Conservation (phyloP, 2,329 filamentous ascomycete genomes). For the Colletotrichum coccodes region DNA sequence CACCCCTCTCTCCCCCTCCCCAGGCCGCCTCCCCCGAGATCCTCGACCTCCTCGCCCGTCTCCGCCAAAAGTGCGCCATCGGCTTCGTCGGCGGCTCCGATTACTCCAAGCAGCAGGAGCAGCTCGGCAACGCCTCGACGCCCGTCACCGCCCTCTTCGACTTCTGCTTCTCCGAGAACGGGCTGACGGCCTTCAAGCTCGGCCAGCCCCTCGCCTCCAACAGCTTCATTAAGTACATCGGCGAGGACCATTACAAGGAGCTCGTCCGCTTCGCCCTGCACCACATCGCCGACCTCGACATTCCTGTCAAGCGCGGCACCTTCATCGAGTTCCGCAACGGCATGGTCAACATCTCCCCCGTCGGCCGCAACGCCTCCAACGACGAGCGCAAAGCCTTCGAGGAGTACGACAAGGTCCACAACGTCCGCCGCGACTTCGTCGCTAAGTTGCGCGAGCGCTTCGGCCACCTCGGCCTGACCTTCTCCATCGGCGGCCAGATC, state of each 20-base stretch:
- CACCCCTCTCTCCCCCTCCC: conserved; percentile 8
- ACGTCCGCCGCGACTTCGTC: conserved; percentile 82
- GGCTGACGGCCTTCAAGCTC: conserved; percentile 88
- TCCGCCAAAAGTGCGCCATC: conserved; percentile 89
- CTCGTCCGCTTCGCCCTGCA: conserved; percentile 80
- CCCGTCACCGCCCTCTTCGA: conserved; percentile 91
- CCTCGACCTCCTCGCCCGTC: conserved; percentile 79
- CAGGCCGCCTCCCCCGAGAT: conserved; percentile 82
- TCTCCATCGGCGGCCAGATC: conserved; percentile 96
- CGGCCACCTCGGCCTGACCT: conserved; percentile 86
- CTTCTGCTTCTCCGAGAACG: conserved; percentile 98
- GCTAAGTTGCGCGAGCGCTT: conserved; percentile 82
- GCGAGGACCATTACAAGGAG: conserved; percentile 84
- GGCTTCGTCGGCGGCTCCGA: conserved; percentile 95
- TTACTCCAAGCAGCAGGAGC: conserved; percentile 94
- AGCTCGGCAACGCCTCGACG: conserved; percentile 75
- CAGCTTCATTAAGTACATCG: conserved; percentile 92
- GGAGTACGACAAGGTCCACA: conserved; percentile 80
- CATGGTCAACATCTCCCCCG: conserved; percentile 87
- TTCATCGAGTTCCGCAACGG: conserved; percentile 92
- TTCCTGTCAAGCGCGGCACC: conserved; percentile 85
- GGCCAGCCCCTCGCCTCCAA: conserved; percentile 80
- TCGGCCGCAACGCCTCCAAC: conserved; percentile 86
- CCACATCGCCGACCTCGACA: conserved; percentile 85
- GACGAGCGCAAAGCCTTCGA: conserved; percentile 87